These are phyloP conservation scores for Boletales sp. DNA, from an alignment of 768 basidiomycete genomes.

Conservation along the genomic window DNA sequence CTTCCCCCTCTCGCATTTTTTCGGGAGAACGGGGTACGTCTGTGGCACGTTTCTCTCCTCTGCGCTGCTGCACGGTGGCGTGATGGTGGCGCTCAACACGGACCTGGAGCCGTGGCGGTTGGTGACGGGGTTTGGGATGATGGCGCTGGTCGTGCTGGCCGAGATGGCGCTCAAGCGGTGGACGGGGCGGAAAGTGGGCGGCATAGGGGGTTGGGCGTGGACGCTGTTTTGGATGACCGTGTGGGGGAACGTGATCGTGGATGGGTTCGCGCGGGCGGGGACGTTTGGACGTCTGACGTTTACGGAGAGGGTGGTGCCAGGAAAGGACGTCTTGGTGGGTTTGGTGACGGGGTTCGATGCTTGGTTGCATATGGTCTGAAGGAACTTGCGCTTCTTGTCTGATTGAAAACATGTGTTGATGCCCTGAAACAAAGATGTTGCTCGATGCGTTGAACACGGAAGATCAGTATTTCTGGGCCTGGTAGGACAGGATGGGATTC, in stretches of 20 bases:
- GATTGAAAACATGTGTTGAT: too few species aligned
- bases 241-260: constrained; percentile 23
- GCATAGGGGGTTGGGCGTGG: constrained; percentile 34
- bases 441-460: too few species aligned
- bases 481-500: too few species aligned
- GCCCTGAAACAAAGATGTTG: too few species aligned
- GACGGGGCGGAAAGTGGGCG: constrained; percentile 28
- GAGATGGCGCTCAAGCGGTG: constrained; percentile 32
- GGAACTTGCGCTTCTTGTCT: too few species aligned
- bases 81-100: constrained; percentile 48
- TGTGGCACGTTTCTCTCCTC: constrained; percentile 57
- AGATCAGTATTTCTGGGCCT: too few species aligned
- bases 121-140: constrained; percentile 50
- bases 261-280: constrained; percentile 16
- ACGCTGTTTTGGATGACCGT: constrained; percentile 24
- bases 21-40: constrained; percentile 47
- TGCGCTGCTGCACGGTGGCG: constrained; percentile 50
- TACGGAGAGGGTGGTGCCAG: constrained; percentile 1
- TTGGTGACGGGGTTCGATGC: constrained; percentile 8
- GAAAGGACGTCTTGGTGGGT: constrained; percentile 2
- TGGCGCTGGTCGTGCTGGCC: constrained; percentile 45
- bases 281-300: constrained; percentile 2
- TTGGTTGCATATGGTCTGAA: constrained; percentile 5
- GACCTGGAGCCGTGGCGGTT: constrained; percentile 41
- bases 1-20: constrained; percentile 28